These are phyloP conservation scores for Vitis amurensis DNA, from an alignment of 164 flowering plant species.

Conservation along the genomic window DNA sequence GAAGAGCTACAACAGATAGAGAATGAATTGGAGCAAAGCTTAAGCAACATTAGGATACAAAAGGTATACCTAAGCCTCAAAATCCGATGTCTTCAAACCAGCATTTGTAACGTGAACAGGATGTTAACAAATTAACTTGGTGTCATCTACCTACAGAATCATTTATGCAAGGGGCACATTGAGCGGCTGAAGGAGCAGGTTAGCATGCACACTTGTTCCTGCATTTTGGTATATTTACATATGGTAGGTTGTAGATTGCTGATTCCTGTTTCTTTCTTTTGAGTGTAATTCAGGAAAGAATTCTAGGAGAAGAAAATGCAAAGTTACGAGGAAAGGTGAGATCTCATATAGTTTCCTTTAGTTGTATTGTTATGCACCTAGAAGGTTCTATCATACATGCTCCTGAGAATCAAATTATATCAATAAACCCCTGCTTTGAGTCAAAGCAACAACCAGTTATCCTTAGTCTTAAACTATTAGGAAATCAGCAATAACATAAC, in stretches of 20 bases:
- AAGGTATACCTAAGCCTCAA: constrained; percentile 38
- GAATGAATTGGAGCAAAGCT: constrained; percentile 46
- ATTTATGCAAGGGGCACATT: constrained; percentile 37
- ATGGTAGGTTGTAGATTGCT: too few relatives aligned
- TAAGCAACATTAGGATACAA: constrained; percentile 42
- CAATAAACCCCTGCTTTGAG: too few relatives aligned
- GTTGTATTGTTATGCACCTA: too few relatives aligned
- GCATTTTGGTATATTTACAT: too few relatives aligned
- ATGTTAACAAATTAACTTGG: too few relatives aligned
- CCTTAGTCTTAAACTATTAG: too few relatives aligned
- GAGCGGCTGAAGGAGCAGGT: constrained; percentile 54
- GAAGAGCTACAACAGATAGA: constrained; percentile 50
- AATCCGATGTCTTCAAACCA: too few relatives aligned
- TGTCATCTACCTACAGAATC: constrained; percentile 23
- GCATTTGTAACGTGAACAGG: too few relatives aligned
- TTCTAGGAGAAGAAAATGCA: constrained; percentile 26
- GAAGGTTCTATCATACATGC: too few relatives aligned
- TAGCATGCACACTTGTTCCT: background rate
- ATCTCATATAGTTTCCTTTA: background rate
- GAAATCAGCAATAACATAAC: too few relatives aligned
- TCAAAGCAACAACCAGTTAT: too few relatives aligned
- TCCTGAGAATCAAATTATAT: too few relatives aligned
- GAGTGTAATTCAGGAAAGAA: constrained; percentile 31
- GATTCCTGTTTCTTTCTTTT: background rate
- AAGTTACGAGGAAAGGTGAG: constrained; percentile 30